Evolutionary conservation across 176 grass and related monocot species (phyloP).

Genomic region (Triticum dicoccoides): DNA sequence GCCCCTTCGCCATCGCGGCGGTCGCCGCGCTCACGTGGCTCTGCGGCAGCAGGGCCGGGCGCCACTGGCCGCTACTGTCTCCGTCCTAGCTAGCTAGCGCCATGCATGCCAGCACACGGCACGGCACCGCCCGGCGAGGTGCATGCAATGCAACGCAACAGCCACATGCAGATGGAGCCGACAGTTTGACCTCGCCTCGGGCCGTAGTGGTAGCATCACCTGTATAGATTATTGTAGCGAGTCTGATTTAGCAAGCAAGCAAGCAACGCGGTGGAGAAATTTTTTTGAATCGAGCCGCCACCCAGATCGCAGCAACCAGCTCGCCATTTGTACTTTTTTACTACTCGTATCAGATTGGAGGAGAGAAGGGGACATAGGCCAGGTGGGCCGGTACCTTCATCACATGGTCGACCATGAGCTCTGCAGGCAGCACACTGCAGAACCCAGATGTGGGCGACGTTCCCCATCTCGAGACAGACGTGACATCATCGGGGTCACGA

Average conservation of each 20-base stretch:
- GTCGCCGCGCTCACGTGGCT: conserved; percentile 23
- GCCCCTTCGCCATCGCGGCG: not conserved
- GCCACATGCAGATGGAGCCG: not conserved
- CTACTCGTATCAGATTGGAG: not conserved
- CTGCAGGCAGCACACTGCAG: not conserved
- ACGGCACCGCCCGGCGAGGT: not conserved
- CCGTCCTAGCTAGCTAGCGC: not conserved
- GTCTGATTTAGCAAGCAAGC: not conserved
- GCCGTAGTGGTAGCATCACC: not conserved
- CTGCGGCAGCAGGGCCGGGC: not conserved
- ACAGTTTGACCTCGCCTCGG: not conserved
- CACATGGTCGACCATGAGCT: not conserved
- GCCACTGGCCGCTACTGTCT: not conserved
- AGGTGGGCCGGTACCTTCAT: not conserved
- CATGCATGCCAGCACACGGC: not conserved
- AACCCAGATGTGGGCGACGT: too few species aligned
- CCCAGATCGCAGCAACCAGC: not conserved
- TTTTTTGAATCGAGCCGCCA: not conserved
- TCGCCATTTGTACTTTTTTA: not conserved
- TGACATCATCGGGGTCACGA: too few species aligned
- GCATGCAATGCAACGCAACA: not conserved
- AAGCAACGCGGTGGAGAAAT: not conserved
- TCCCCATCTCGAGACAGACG: too few species aligned
- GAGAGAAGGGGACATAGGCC: not conserved
- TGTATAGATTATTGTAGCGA: conserved; percentile 1